Evolutionary conservation across 805 yeast genomes (phyloP), one percentile per base, ranked within the genome.

Genomic region (Cyberlindnera samutprakarnensis): DNA sequence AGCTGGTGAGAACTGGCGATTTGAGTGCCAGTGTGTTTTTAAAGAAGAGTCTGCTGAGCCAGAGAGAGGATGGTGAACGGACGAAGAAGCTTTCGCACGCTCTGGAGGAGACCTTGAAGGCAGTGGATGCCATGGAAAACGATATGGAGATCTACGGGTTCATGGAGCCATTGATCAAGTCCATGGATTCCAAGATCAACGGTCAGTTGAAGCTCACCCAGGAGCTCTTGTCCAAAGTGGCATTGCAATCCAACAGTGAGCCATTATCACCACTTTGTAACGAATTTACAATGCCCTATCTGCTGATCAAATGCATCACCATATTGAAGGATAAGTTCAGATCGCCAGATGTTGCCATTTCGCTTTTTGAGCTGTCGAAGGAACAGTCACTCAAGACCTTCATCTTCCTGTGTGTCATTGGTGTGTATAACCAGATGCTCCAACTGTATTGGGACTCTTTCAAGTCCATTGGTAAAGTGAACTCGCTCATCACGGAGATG

Each of bases 381-480:
- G 49, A 45, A 31, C 49, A 41, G 38, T 32, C 37, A 24, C 41
- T 56, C 31, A 66, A 54, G 30, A 53, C 56, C 8, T 65, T 55
- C 35, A 46, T 59, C 23, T 47, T 51, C 14, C 53, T 66, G 2
- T 59, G 67, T 31, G 55, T 64, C 3, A 56, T 55, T 10, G 61
- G 51, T 10, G 62, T 60, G 6, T 63, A 62, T 41, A 64, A 62
- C 41, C 44, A 48, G 23, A 53, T 61, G 27, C 39, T 66, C 12
- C 35, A 42, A 24, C 43, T 63, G 7, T 37, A 53, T n/a, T 66
- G 71, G 70, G 44, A 55, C 18, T 43, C 43, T 28, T 62, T 52
- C 43, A 53, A 57, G 23, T 67, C 64, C 34, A 38, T 65, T 19
- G 47, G 46, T 18, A 45, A 52, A 5, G 53, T 62, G n/a, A 52